Base-by-base conservation (phyloP, 768 basidiomycete genomes). In the Dioszegia aurantiaca region DNA sequence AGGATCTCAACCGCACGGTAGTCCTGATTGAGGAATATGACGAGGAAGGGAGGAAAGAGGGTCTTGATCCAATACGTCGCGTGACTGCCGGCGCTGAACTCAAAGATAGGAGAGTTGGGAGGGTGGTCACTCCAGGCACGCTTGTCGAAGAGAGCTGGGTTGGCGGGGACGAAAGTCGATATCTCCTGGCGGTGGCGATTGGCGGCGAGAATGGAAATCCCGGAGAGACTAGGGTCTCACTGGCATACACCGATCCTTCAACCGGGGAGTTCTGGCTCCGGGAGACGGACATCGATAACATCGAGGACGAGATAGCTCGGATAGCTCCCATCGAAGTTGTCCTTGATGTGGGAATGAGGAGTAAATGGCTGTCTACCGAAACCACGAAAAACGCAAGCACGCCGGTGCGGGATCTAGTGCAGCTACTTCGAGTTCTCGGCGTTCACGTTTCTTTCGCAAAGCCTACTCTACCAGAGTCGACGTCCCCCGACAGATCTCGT, bases 181-280 rank as follows among this genome's bases (percentile, higher is more conserved):
- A 89, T 72, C 82, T 97, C 43, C 82, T 95, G 28, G 83, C 90
- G 4, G 80, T 93, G 37, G 77, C 72, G 26, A 12, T 62, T 58
- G 61, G 36, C 12, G n/a, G 40, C 6, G n/a, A 28, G 10, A n/a
- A 10, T 23, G 12, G 23, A 19, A 21, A 58, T 33, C 39, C 12
- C 17, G 23, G 43, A 28, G 51, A 28, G 27, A n/a, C 23, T 11
- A 26, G 48, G 12, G 39, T 77, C 19, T 90, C 89, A 1, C 79
- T 98, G 39, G 91, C 92, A 5, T 97, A 92, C 87, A 90, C 89
- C 24, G 93, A 98, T 71, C 84, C 95, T 17, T 92, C 93, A 14
- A 95, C 92, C 0, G 69, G 75, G n/a, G 92, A 94, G 70, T 90
- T 94, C 75, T 91, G 88, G 75, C 86, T 88, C 11, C 88, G 88